Conservation (phyloP, 306 rosid genomes). For the Pyrus betulifolia region DNA sequence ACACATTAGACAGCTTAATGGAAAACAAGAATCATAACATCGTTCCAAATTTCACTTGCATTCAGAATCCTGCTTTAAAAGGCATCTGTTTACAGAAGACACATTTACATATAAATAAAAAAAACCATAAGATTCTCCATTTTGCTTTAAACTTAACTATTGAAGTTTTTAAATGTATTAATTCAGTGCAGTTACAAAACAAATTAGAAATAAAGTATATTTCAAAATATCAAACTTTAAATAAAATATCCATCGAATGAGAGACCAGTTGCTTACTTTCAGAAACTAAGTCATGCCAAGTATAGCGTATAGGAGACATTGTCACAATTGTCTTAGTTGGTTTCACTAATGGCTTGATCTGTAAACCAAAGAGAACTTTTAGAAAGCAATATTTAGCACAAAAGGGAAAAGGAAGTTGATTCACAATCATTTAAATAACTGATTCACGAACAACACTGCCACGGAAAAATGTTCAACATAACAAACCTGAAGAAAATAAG, state of each 20-base stretch:
- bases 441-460: not conserved
- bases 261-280: constrained; percentile 38
- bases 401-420: not conserved
- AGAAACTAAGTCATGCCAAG: constrained; percentile 89
- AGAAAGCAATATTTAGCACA: not conserved
- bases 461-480: not conserved
- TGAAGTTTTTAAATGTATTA: not conserved
- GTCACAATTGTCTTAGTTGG: constrained; percentile 55
- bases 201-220: not conserved
- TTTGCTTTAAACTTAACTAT: not conserved
- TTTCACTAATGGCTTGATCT: constrained; percentile 75
- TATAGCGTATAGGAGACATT: constrained; percentile 24
- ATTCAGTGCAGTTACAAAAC: not conserved
- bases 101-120: not conserved
- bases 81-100: not conserved
- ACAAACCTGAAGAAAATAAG: constrained; percentile 89
- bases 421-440: not conserved
- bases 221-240: not conserved
- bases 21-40: not conserved
- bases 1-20: not conserved
- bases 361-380: constrained; percentile 9
- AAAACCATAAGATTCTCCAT: not conserved
- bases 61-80: not conserved
- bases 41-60: not conserved
- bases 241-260: not conserved